Conservation (phyloP, 371 early-diverging fungal genomes). For the Mortierella sp. region DNA sequence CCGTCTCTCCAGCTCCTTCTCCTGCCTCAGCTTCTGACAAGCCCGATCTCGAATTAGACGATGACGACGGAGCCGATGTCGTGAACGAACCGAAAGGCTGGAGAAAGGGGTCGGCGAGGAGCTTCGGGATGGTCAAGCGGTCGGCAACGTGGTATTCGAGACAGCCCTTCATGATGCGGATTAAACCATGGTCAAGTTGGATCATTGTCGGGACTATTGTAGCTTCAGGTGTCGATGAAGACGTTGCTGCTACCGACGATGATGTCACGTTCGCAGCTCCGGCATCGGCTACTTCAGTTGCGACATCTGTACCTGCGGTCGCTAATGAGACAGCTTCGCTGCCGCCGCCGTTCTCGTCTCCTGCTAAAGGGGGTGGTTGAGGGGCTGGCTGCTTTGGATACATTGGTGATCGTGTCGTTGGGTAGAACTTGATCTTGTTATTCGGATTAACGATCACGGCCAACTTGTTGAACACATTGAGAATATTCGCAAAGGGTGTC, state of each 20-base stretch:
- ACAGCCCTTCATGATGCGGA: constrained; percentile 75
- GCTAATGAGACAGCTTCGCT: not conserved
- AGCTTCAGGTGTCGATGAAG: constrained; percentile 12
- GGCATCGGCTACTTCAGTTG: not conserved
- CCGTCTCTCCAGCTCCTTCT: not conserved
- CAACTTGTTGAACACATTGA: constrained; percentile 73
- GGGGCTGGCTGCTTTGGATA: not conserved
- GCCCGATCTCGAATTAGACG: not conserved
- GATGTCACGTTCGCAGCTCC: not conserved
- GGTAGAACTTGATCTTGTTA: constrained; percentile 73
- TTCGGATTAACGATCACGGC: constrained; percentile 77
- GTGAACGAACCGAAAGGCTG: constrained; percentile 37
- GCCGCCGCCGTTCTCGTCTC: constrained; percentile 7
- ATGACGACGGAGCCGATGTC: not conserved
- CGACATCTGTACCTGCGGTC: not conserved
- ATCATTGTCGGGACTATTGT: constrained; percentile 25
- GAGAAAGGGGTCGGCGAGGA: constrained; percentile 78
- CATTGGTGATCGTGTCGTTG: constrained; percentile 55
- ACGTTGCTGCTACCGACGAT: constrained; percentile 26
- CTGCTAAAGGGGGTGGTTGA: constrained; percentile 12
- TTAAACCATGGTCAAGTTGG: constrained; percentile 59
- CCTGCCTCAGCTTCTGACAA: not conserved
- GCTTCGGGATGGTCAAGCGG: constrained; percentile 78
- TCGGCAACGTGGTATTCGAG: constrained; percentile 76
- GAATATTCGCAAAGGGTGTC: constrained; percentile 87